Evolutionary conservation across 2,329 filamentous ascomycete species (phyloP).

Genomic region (Cladosporium sp.): DNA sequence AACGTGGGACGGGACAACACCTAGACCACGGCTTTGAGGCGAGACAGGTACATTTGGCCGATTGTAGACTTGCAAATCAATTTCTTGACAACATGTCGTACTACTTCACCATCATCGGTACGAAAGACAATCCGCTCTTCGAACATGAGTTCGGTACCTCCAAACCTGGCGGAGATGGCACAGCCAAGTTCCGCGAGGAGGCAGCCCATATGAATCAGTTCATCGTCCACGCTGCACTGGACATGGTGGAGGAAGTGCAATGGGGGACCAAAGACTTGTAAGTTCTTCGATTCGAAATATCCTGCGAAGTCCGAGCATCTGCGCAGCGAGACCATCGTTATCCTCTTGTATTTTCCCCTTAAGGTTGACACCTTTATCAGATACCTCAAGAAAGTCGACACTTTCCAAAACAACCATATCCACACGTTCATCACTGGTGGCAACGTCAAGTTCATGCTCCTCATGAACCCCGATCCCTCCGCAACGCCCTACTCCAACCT

Average conservation of each 20-base stretch:
- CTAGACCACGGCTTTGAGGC: neutral
- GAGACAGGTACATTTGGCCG: neutral
- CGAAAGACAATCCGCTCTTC: slow-evolving; percentile 91
- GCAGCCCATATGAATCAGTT: slow-evolving; percentile 95
- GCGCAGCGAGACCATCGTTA: neutral
- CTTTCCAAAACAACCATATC: slow-evolving; percentile 87
- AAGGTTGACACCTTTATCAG: slow-evolving; percentile 40
- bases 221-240: slow-evolving; percentile 86
- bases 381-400: slow-evolving; percentile 95
- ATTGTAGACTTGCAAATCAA: neutral
- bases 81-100: slow-evolving; percentile 68
- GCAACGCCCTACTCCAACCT: slow-evolving; percentile 30
- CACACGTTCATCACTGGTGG: slow-evolving; percentile 90
- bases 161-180: slow-evolving; percentile 89
- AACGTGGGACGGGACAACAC: neutral
- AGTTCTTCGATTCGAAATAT: slow-evolving; percentile 20
- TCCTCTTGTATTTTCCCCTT: neutral
- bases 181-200: slow-evolving; percentile 80
- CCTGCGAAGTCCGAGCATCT: neutral
- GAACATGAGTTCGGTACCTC: slow-evolving; percentile 96
- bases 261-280: slow-evolving; percentile 85
- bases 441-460: slow-evolving; percentile 88
- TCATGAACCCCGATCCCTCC: slow-evolving; percentile 66
- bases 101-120: slow-evolving; percentile 96
- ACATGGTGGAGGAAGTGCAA: slow-evolving; percentile 93